phyloP scores from a whole-genome alignment of 2,329 filamentous ascomycete species.

The Aspergillus persii region DNA sequence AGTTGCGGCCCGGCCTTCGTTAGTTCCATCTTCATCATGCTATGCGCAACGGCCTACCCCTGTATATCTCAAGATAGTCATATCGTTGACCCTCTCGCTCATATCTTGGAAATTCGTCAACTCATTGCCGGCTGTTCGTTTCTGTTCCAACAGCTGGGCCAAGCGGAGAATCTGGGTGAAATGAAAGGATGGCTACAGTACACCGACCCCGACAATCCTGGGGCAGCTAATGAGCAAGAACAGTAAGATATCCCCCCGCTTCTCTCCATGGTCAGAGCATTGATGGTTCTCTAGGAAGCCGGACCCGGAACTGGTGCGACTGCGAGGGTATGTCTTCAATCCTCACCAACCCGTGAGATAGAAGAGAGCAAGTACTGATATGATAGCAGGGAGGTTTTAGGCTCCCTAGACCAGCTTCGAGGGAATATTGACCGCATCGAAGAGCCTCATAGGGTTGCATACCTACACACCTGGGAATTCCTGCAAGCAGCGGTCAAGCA shows the following conservation, averaged over 20 bases:
- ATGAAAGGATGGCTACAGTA: conserved; percentile 27
- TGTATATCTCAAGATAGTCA: conserved; percentile 26
- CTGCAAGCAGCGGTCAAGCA: conserved; percentile 25
- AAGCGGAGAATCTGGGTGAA: conserved; percentile 22
- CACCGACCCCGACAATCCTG: conserved; percentile 7
- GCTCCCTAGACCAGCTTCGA: conserved; percentile 22
- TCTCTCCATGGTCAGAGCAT: background rate
- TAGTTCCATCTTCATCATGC: conserved; percentile 40
- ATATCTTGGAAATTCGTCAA: conserved; percentile 28
- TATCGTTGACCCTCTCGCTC: conserved; percentile 25
- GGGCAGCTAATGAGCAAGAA: conserved; percentile 11
- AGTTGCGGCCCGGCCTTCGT: conserved; percentile 45
- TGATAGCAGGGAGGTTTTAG: conserved; percentile 20
- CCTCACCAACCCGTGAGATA: background rate
- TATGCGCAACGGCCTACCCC: conserved; percentile 34
- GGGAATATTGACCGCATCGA: conserved; percentile 15
- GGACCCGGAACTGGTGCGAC: conserved; percentile 11
- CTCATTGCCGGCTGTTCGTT: conserved; percentile 31
- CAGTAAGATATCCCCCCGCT: conserved; percentile 1
- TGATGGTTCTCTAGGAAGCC: conserved; percentile 2
- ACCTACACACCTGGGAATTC: conserved; percentile 26
- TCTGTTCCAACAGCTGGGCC: conserved; percentile 26
- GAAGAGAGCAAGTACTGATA: conserved; percentile 6
- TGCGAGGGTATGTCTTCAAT: conserved; percentile 13
- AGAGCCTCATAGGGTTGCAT: conserved; percentile 15